Percentiles rank a stretch among this genome's conserved stretches.
These are phyloP conservation scores for Cladophialophora carrionii DNA, from an alignment of 2,329 filamentous ascomycete genomes.

Conservation along the genomic window DNA sequence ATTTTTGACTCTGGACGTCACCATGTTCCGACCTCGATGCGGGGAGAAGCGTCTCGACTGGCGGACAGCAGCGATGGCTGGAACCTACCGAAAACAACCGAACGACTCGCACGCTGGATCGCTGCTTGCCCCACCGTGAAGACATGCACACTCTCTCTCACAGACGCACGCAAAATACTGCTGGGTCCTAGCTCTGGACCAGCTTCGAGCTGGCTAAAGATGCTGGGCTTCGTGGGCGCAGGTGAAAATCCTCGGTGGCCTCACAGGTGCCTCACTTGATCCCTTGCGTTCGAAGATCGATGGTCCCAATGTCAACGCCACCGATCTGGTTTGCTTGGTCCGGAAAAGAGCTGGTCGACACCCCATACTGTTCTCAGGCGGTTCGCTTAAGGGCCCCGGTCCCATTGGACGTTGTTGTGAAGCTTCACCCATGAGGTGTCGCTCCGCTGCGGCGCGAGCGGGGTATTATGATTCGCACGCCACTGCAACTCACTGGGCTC, in stretches of 20 bases:
- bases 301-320: background rate
- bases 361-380: background rate
- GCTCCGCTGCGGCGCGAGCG: constrained; percentile 1
- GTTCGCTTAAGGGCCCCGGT: background rate
- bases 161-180: too few relatives aligned
- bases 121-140: background rate
- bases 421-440: background rate
- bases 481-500: constrained; percentile 3
- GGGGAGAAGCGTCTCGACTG: background rate
- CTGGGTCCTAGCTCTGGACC: background rate
- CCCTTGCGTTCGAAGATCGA: background rate
- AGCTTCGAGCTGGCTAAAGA: background rate
- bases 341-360: background rate
- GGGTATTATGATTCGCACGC: background rate
- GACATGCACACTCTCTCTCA: background rate
- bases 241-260: background rate
- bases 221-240: background rate
- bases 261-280: background rate
- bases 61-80: background rate
- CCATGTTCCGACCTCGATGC: background rate
- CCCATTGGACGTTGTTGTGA: background rate
- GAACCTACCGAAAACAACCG: background rate
- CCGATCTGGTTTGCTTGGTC: background rate
- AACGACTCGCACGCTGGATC: background rate
- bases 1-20: background rate